Conservation (phyloP, 2,329 filamentous ascomycete genomes). For the Chaetomiaceae sp. region DNA sequence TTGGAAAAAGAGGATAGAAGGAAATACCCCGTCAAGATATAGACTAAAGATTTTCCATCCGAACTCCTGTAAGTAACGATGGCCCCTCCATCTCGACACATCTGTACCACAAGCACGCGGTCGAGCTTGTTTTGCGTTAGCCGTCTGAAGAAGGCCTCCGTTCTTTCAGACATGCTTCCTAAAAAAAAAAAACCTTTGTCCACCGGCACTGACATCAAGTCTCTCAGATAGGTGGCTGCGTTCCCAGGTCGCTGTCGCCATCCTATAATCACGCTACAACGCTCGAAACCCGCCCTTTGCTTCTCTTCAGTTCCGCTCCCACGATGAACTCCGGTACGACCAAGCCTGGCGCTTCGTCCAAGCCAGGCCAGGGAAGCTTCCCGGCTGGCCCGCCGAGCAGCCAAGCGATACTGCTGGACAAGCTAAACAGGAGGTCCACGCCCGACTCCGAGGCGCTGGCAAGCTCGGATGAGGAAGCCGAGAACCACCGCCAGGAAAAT, state of each 20-base stretch:
- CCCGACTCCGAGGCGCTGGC: slow-evolving; percentile 91
- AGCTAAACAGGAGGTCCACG: slow-evolving; percentile 76
- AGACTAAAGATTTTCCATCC: slow-evolving; percentile 19
- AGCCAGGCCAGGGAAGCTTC: slow-evolving; percentile 46
- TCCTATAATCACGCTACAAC: not conserved
- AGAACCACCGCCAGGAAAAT: slow-evolving; percentile 56
- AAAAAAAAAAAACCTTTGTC: too few species aligned
- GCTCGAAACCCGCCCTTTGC: not conserved
- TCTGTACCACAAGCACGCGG: not conserved
- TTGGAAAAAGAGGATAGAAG: slow-evolving; percentile 10
- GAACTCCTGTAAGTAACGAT: slow-evolving; percentile 15
- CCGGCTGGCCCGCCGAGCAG: slow-evolving; percentile 49
- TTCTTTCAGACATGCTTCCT: not conserved
- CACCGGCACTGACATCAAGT: too few species aligned
- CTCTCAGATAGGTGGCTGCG: not conserved
- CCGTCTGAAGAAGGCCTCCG: not conserved
- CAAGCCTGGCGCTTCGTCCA: slow-evolving; percentile 49
- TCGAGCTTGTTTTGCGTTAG: not conserved
- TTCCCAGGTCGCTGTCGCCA: not conserved
- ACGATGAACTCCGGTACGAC: slow-evolving; percentile 48
- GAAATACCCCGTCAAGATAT: slow-evolving; percentile 16
- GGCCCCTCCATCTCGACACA: not conserved
- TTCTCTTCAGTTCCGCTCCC: not conserved
- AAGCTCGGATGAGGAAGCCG: slow-evolving; percentile 88
- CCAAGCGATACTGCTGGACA: slow-evolving; percentile 67